phyloP scores from a whole-genome alignment of 768 basidiomycete genomes.

The Paxillus involutus region DNA sequence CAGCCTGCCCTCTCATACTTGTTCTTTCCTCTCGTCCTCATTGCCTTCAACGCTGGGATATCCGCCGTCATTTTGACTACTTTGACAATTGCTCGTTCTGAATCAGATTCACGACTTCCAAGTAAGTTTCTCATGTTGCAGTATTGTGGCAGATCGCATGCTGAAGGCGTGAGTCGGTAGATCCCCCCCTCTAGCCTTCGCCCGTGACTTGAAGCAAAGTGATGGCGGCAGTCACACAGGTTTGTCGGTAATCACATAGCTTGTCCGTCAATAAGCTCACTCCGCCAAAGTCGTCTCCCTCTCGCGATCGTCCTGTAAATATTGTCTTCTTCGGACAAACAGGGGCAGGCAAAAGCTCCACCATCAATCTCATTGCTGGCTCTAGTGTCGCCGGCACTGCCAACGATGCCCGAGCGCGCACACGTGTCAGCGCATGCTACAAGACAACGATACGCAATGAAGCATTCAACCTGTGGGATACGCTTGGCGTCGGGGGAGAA shows the following conservation, averaged over 20 bases:
- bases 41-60: too few species aligned
- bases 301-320: not conserved
- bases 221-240: constrained; percentile 4
- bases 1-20: too few species aligned
- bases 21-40: too few species aligned
- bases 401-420: constrained; percentile 17
- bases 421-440: constrained; percentile 3
- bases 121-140: too few species aligned
- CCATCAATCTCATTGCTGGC: constrained; percentile 23
- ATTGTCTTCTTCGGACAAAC: constrained; percentile 24
- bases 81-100: too few species aligned
- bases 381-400: constrained; percentile 8
- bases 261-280: constrained; percentile 3
- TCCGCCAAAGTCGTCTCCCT: not conserved
- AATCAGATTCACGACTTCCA: too few species aligned
- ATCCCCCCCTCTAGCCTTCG: too few species aligned
- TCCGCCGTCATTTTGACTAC: too few species aligned
- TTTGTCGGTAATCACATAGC: constrained; percentile 4
- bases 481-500: constrained; percentile 39
- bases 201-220: too few species aligned
- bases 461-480: constrained; percentile 34
- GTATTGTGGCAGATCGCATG: too few species aligned
- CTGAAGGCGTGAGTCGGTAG: too few species aligned
- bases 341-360: constrained; percentile 27
- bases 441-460: not conserved